Evolutionary conservation across 1,284 basidiomycete genomes (phyloP), one percentile per base, ranked within the genome.

Genomic region (Retiboletus flavoniger): DNA sequence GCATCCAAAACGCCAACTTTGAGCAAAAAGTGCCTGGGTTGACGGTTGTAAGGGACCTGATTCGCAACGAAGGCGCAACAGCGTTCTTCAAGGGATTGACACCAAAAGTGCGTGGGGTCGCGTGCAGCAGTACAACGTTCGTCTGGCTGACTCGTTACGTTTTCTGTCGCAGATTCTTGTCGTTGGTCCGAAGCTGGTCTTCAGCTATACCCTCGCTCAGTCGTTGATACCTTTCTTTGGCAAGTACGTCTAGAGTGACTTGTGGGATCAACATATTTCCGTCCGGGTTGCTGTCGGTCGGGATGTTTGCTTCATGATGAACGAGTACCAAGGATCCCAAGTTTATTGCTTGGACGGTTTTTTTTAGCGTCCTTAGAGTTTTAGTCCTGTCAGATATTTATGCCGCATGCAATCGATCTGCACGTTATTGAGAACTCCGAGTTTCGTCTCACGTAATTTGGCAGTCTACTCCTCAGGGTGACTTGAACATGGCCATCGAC

Each of bases 1-100:
- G 95, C 44, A 97, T 98, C 61, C 96, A 98, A 72, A 98, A 98
- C 73, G 94, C 95, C 60, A 97, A 98, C 80, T 99, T 99, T 70
- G 93, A 96, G 76, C 82, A 80, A 53, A 93, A 95, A 69, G 91
- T 89, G n/a, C 82, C 85, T 36, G 96, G 97, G n/a, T 65, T 89
- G 49, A 85, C 85, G 1, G 91, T 98, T 52, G 78, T 98, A 60
- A 86, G 83, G 70, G 96, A 98, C 42, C 81, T 99, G 64, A 71
- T 98, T 69, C 87, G 84, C 72, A 84, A 93, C 59, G 96, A 99
- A 74, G 96, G 96, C 34, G 52, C 78, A 7, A 68, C 74, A 0
- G 93, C 93, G n/a, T 91, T 98, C 74, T 98, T 99, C 83, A 98
- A 99, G 78, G 95, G 95, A 36, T 77, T 97, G 61, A 97, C 93